A percentile compares a stretch with the other conserved stretches of the same genome.
Evolutionary conservation across 352 stramenopile genomes (phyloP).

Genomic region (Plasmopara muralis): DNA sequence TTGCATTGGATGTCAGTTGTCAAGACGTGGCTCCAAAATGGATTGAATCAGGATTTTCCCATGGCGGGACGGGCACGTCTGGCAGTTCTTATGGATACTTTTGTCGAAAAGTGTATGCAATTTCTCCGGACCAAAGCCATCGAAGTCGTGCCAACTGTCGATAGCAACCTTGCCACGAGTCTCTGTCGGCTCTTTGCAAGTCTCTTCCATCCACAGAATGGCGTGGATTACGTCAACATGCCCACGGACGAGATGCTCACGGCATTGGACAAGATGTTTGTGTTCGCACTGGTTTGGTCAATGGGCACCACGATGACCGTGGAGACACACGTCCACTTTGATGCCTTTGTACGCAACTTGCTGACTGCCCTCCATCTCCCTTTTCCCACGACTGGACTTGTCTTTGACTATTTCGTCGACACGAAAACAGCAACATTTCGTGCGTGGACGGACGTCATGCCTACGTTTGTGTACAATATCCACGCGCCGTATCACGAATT

Average conservation of each 20-base stretch:
- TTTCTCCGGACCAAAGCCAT: slow-evolving; percentile 73
- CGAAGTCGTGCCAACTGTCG: slow-evolving; percentile 84
- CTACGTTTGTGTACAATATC: slow-evolving; percentile 58
- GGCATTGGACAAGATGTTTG: slow-evolving; percentile 74
- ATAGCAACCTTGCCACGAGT: slow-evolving; percentile 85
- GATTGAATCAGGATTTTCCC: slow-evolving; percentile 40
- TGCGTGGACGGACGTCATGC: slow-evolving; percentile 56
- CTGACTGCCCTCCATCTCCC: slow-evolving; percentile 43
- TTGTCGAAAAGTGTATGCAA: slow-evolving; percentile 66
- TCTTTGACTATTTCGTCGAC: slow-evolving; percentile 88
- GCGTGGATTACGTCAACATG: slow-evolving; percentile 19
- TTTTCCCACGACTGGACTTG: slow-evolving; percentile 48
- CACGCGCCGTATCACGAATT: slow-evolving; percentile 72
- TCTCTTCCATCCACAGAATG: slow-evolving; percentile 53
- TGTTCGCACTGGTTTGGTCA: slow-evolving; percentile 90
- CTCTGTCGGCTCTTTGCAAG: slow-evolving; percentile 83
- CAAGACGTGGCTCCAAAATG: slow-evolving; percentile 81
- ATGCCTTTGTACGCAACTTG: slow-evolving; percentile 67
- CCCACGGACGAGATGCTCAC: slow-evolving; percentile 41
- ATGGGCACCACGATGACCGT: slow-evolving; percentile 79
- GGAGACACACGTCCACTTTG: slow-evolving; percentile 69
- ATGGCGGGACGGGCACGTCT: slow-evolving; percentile 33
- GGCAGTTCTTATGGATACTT: slow-evolving; percentile 40
- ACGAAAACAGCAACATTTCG: slow-evolving; percentile 37
- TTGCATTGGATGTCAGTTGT: slow-evolving; percentile 88